Evolutionary conservation across 169 alveolate species (phyloP), one percentile per base, ranked within the genome.

Genomic region (Cryptosporidium ubiquitum): DNA sequence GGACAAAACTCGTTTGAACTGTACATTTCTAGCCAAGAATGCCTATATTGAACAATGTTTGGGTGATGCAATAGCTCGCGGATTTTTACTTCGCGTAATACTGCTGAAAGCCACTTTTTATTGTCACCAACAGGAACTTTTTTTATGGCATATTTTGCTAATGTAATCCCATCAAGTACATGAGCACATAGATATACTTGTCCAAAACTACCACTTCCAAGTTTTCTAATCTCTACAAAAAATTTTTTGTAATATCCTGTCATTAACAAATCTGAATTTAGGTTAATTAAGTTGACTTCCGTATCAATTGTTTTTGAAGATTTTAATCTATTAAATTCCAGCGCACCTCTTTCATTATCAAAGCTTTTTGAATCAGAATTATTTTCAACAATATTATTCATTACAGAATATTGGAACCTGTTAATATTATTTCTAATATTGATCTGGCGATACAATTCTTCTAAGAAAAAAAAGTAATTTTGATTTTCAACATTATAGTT

Each of bases 41-140:
- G 96, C 69, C 93, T 93, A 44, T 93, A 93, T 68, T 92, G 94
- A 16, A 93, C 96, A 12, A 93, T 91, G 84, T 94, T 94, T 31
- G 91, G 93, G 74, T 94, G 97, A 37, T 92, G 91, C 66, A 94
- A 66, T 69, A 86, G 66, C 64, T 94, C 97, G 37, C 97, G 89
- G 10, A 94, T 92, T 74, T 94, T 94, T 31, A 94, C 96, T 55
- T 94, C 97, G 29, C 94, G 91, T 26, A 93, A 84, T 49, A 92
- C 92, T 69, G 84, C 85, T 55, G 92, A 69, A 47, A 93, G 91
- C 96, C 96, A 93, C 40, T 84, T 61, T 40, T 86, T 91, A 60
- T 94, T 94, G 64, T 94, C 96, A 0, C 96, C 96, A 33, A 94
- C 96, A 0, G 96, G 95, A 29, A 94, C 92, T 84, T 94, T 94